Conservation (phyloP, 768 basidiomycete species). For the Kwoniella newhampshirensis region DNA sequence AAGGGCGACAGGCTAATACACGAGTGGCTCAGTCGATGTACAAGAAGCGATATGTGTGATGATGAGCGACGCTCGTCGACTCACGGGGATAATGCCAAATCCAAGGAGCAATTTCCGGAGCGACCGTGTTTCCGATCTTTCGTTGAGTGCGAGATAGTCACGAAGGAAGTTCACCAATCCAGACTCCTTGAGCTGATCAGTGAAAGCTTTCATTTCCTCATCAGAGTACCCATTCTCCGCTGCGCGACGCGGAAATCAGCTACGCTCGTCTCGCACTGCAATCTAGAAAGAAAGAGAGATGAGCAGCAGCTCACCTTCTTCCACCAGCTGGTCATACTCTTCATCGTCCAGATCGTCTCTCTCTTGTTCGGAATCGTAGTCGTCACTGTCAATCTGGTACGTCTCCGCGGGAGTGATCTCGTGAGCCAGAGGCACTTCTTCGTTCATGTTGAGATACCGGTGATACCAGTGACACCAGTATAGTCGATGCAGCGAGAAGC, state of each 20-base stretch:
- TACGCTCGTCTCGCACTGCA: background rate
- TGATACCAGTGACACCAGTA: too few relatives aligned
- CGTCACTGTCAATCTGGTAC: slow-evolving; percentile 42
- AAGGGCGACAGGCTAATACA: slow-evolving; percentile 31
- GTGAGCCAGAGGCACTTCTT: slow-evolving; percentile 4
- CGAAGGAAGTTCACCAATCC: slow-evolving; percentile 42
- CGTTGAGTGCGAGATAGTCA: slow-evolving; percentile 25
- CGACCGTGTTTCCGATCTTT: slow-evolving; percentile 16
- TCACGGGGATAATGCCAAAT: slow-evolving; percentile 40
- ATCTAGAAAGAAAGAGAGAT: background rate
- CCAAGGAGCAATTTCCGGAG: slow-evolving; percentile 38
- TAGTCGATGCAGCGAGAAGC: too few relatives aligned
- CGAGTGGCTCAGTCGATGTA: background rate
- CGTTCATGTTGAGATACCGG: too few relatives aligned
- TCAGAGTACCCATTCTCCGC: slow-evolving; percentile 43
- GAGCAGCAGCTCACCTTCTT: slow-evolving; percentile 32
- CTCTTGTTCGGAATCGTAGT: slow-evolving; percentile 40
- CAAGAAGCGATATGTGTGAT: background rate
- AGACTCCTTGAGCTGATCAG: slow-evolving; percentile 32
- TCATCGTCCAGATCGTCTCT: slow-evolving; percentile 30
- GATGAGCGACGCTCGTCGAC: slow-evolving; percentile 10
- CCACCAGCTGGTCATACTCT: slow-evolving; percentile 36
- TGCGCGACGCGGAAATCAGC: slow-evolving; percentile 7
- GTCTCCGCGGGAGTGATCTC: slow-evolving; percentile 32
- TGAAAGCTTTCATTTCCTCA: slow-evolving; percentile 32